These are phyloP conservation scores for Rhizophlyctis rosea DNA, from an alignment of 192 early-diverging fungal genomes.

Conservation along the genomic window DNA sequence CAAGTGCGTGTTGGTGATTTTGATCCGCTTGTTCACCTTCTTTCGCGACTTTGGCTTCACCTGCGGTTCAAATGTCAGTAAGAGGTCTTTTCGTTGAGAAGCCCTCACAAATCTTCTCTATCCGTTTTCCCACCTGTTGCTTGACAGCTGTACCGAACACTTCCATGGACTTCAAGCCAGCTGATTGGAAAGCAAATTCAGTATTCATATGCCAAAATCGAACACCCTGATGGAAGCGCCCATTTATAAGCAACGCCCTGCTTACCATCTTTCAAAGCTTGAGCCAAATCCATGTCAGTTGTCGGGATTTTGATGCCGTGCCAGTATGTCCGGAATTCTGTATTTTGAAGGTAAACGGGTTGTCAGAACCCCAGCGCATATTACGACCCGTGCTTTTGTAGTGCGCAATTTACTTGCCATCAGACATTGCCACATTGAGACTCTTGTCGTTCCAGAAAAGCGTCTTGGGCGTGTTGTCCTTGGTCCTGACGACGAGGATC, in stretches of 20 bases:
- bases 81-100: background rate
- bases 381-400: background rate
- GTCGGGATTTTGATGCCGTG: slow-evolving; percentile 56
- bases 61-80: background rate
- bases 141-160: slow-evolving; percentile 62
- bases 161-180: slow-evolving; percentile 71
- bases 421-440: slow-evolving; percentile 21
- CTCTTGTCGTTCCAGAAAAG: slow-evolving; percentile 21
- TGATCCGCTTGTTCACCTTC: slow-evolving; percentile 19
- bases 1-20: slow-evolving; percentile 29
- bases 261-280: slow-evolving; percentile 60
- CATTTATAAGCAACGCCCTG: background rate
- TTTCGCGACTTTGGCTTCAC: slow-evolving; percentile 3
- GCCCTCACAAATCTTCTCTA: background rate
- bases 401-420: background rate
- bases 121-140: slow-evolving; percentile 36
- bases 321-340: slow-evolving; percentile 78
- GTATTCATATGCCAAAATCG: background rate
- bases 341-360: background rate
- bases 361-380: background rate
- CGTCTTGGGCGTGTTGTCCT: slow-evolving; percentile 15
- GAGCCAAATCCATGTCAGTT: slow-evolving; percentile 68
- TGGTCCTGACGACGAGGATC: slow-evolving; percentile 13
- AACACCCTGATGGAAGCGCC: background rate
- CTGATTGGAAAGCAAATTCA: slow-evolving; percentile 23